Evolutionary conservation across 2,329 filamentous ascomycete genomes (phyloP).

Genomic region (Neonectria faginata): DNA sequence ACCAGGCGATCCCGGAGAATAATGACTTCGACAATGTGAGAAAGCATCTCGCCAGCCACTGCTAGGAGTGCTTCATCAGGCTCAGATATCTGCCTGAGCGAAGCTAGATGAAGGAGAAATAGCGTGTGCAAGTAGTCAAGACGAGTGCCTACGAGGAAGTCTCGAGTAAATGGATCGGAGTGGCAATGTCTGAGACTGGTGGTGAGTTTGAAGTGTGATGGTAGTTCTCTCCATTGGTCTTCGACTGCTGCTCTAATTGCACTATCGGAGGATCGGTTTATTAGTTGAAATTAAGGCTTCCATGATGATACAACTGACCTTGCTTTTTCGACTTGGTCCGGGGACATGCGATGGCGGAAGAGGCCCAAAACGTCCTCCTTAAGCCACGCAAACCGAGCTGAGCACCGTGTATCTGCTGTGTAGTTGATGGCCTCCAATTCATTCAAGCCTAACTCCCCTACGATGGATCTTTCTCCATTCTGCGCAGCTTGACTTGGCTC

Average conservation of each 20-base stretch:
- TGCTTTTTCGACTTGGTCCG: slow-evolving; percentile 8
- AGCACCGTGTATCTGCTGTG: slow-evolving; percentile 31
- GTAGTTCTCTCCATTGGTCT: slow-evolving; percentile 29
- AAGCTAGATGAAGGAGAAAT: slow-evolving; percentile 25
- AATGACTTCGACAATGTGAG: slow-evolving; percentile 29
- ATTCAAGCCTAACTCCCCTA: neutral
- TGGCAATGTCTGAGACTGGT: slow-evolving; percentile 24
- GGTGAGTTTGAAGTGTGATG: slow-evolving; percentile 20
- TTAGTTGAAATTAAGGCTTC: neutral
- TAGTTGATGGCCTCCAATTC: slow-evolving; percentile 22
- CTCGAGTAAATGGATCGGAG: slow-evolving; percentile 17
- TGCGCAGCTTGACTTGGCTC: neutral
- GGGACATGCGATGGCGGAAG: slow-evolving; percentile 10
- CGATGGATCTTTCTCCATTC: neutral
- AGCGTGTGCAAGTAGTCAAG: slow-evolving; percentile 32
- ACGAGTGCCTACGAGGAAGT: slow-evolving; percentile 29
- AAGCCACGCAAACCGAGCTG: slow-evolving; percentile 24
- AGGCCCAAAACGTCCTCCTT: slow-evolving; percentile 34
- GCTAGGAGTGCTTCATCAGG: slow-evolving; percentile 21
- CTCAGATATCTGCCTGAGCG: slow-evolving; percentile 15
- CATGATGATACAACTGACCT: neutral
- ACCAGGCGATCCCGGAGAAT: slow-evolving; percentile 29
- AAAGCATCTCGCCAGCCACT: slow-evolving; percentile 30
- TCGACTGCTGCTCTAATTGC: slow-evolving; percentile 22
- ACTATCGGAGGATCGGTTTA: slow-evolving; percentile 2